Percentiles rank a stretch among this genome's conserved stretches.
These are phyloP conservation scores for Tilletia walkeri DNA, from an alignment of 1,284 basidiomycete species.

Conservation along the genomic window DNA sequence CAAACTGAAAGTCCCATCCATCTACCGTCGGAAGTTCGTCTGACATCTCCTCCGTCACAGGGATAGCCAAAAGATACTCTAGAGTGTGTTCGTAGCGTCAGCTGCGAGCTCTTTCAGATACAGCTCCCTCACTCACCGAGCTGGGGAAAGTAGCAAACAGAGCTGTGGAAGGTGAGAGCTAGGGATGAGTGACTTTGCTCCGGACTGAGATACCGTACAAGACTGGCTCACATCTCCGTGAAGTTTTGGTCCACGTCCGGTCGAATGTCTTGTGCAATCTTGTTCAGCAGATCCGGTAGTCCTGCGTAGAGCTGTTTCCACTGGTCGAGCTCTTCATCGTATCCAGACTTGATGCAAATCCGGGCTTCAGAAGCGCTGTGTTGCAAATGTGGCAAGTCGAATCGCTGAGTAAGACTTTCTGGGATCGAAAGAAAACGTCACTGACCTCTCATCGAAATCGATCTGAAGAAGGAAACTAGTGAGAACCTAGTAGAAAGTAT, in stretches of 20 bases:
- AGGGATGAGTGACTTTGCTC: conserved; percentile 61
- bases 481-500: too few species aligned
- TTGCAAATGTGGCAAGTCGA: conserved; percentile 66
- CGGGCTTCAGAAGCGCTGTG: conserved; percentile 67
- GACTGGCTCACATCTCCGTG: conserved; percentile 45
- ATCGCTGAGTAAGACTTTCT: neutral
- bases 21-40: conserved; percentile 18
- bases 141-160: conserved; percentile 68
- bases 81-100: conserved; percentile 40
- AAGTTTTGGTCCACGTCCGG: conserved; percentile 32
- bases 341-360: conserved; percentile 70
- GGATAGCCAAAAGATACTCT: conserved; percentile 62
- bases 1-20: conserved; percentile 50
- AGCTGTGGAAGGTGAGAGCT: conserved; percentile 3
- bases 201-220: conserved; percentile 86
- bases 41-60: conserved; percentile 18
- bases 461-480: neutral
- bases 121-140: conserved; percentile 36
- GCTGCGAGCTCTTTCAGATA: too few species aligned
- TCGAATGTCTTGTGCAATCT: conserved; percentile 61
- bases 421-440: neutral
- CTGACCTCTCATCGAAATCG: neutral
- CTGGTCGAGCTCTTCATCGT: conserved; percentile 81
- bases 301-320: conserved; percentile 76
- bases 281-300: conserved; percentile 69